Percentiles rank a stretch among this genome's conserved stretches.
Evolutionary conservation across 768 basidiomycete species (phyloP).

Genomic region (Mycena chlorophos): DNA sequence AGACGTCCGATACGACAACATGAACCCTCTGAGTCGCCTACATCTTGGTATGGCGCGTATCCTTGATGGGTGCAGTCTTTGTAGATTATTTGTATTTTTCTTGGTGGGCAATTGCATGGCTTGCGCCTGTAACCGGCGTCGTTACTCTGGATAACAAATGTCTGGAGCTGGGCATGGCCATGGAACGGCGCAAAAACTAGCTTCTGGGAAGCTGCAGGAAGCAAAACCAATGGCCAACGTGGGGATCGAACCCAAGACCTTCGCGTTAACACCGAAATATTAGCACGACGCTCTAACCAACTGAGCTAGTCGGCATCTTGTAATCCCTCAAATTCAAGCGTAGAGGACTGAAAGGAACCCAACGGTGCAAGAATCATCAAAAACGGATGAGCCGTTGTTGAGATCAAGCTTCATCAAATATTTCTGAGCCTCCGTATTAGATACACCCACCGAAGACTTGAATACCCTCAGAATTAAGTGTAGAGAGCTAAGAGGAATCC

Average conservation of each 20-base stretch:
- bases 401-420: too few species aligned
- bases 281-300: constrained; percentile 93
- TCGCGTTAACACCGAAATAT: constrained; percentile 53
- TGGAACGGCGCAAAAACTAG: neutral
- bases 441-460: too few species aligned
- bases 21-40: neutral
- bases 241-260: constrained; percentile 83
- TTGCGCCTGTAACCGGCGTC: neutral
- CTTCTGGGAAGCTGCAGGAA: too few species aligned
- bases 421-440: too few species aligned
- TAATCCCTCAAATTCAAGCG: too few species aligned
- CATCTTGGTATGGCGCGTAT: constrained; percentile 5
- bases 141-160: neutral
- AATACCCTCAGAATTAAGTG: too few species aligned
- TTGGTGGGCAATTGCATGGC: neutral
- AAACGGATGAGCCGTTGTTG: too few species aligned
- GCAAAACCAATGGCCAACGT: constrained; percentile 58
- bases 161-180: neutral
- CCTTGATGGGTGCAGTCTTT: constrained; percentile 1
- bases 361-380: too few species aligned
- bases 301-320: constrained; percentile 94
- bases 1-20: constrained; percentile 17
- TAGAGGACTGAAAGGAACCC: too few species aligned
- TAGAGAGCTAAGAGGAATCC: too few species aligned
- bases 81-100: neutral